phyloP scores from a whole-genome alignment of 2,329 filamentous ascomycete genomes.

The Xenosphaeropsis pyriputrescens region DNA sequence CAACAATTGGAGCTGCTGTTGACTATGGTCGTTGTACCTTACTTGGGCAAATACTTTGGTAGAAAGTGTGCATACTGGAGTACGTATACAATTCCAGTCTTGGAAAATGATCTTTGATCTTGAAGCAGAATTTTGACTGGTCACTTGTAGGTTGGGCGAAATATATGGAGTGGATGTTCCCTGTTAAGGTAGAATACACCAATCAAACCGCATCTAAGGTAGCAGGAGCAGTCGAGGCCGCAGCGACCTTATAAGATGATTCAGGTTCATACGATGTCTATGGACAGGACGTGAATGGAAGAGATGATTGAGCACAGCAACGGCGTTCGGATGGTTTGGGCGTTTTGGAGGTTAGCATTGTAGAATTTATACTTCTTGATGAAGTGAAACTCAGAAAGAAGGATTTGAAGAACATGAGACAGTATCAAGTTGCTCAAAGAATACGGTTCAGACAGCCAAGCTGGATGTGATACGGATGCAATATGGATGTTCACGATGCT shows the following conservation, averaged over 20 bases:
- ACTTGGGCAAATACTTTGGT: constrained; percentile 87
- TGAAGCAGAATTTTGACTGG: constrained; percentile 5
- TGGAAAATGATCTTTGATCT: constrained; percentile 1
- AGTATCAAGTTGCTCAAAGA: too few relatives aligned
- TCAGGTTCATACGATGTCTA: too few relatives aligned
- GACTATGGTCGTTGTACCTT: constrained; percentile 90
- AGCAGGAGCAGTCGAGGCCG: constrained; percentile 47
- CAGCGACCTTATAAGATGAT: constrained; percentile 22
- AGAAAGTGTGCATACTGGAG: constrained; percentile 94
- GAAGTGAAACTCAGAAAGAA: too few relatives aligned
- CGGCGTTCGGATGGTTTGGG: too few relatives aligned
- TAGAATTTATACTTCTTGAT: too few relatives aligned
- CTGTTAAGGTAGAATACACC: constrained; percentile 55
- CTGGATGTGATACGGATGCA: too few relatives aligned
- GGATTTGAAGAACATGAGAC: too few relatives aligned
- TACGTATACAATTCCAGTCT: constrained; percentile 30
- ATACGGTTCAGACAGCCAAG: too few relatives aligned
- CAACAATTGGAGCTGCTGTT: constrained; percentile 87
- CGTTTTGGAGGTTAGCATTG: too few relatives aligned
- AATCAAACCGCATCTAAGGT: constrained; percentile 48
- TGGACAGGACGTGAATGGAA: too few relatives aligned
- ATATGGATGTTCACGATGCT: too few relatives aligned
- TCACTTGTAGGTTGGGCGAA: constrained; percentile 61
- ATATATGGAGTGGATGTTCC: constrained; percentile 92
- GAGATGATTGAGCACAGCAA: too few relatives aligned